A percentile compares a stretch with the other conserved stretches of the same genome.
These are phyloP conservation scores for Ocimum tenuiflorum DNA, from an alignment of 257 asterid species.

Conservation along the genomic window DNA sequence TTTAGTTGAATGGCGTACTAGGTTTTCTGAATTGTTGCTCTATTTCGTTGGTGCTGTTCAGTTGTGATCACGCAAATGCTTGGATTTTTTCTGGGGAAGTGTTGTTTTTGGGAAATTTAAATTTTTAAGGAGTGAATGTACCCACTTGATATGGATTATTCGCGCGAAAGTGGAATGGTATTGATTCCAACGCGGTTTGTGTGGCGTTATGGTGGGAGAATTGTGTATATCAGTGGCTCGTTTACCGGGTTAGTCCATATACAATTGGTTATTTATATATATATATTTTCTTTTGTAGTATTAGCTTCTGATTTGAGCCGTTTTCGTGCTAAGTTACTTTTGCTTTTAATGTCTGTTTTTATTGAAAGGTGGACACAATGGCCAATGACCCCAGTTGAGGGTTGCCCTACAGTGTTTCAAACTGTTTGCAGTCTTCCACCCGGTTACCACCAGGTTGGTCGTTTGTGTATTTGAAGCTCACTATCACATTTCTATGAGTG, in stretches of 20 bases:
- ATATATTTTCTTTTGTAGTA: not conserved
- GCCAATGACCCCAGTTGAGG: constrained; percentile 93
- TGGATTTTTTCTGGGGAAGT: constrained; percentile 11
- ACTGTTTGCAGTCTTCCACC: constrained; percentile 69
- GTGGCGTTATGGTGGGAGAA: constrained; percentile 88
- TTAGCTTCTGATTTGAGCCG: constrained; percentile 14
- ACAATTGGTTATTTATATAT: not conserved
- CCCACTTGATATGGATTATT: constrained; percentile 32
- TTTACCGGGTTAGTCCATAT: constrained; percentile 61
- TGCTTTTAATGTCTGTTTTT: not conserved
- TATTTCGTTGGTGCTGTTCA: constrained; percentile 21
- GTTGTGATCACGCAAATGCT: constrained; percentile 28
- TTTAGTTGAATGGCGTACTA: constrained; percentile 20
- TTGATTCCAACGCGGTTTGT: constrained; percentile 65
- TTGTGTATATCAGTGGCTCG: constrained; percentile 67
- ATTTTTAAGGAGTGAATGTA: constrained; percentile 29
- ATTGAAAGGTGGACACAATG: constrained; percentile 63
- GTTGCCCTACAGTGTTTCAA: constrained; percentile 88
- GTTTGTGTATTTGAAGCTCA: constrained; percentile 16
- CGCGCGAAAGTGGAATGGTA: constrained; percentile 48
- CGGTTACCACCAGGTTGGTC: constrained; percentile 81
- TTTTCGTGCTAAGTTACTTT: constrained; percentile 10
- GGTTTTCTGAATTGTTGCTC: constrained; percentile 16
- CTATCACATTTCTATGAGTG: not conserved
- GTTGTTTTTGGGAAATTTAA: constrained; percentile 13